Evolutionary conservation across 2,329 filamentous ascomycete genomes (phyloP).

Genomic region (Monosporascus sp.): DNA sequence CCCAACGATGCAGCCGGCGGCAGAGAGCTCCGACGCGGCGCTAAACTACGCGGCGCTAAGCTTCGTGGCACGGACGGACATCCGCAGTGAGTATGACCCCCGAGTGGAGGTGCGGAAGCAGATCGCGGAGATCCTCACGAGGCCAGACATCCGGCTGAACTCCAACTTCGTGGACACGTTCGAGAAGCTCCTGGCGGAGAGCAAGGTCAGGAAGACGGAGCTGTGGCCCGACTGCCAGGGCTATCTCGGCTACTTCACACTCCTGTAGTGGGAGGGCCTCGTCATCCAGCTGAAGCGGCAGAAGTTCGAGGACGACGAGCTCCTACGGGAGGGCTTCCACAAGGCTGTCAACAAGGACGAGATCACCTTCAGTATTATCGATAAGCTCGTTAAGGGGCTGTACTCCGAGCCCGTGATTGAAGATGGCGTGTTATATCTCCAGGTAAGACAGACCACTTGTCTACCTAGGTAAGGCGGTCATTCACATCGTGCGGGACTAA

Average conservation of each 20-base stretch:
- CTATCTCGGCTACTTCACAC: slow-evolving; percentile 34
- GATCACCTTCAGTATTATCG: slow-evolving; percentile 41
- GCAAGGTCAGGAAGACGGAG: slow-evolving; percentile 22
- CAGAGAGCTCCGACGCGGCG: slow-evolving; percentile 15
- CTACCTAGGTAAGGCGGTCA: neutral
- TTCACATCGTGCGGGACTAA: neutral
- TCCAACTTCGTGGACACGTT: slow-evolving; percentile 42
- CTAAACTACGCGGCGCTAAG: slow-evolving; percentile 40
- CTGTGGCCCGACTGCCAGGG: slow-evolving; percentile 37
- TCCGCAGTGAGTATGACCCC: slow-evolving; percentile 38
- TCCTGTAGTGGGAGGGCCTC: slow-evolving; percentile 41
- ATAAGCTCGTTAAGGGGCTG: slow-evolving; percentile 32
- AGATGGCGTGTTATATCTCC: slow-evolving; percentile 44
- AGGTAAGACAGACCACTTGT: slow-evolving; percentile 26
- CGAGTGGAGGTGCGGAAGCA: slow-evolving; percentile 34
- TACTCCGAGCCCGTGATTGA: slow-evolving; percentile 45
- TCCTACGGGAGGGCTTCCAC: slow-evolving; percentile 42
- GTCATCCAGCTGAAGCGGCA: slow-evolving; percentile 33
- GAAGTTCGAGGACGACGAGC: slow-evolving; percentile 43
- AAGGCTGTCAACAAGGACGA: slow-evolving; percentile 39
- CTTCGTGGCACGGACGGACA: slow-evolving; percentile 31
- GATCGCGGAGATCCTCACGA: slow-evolving; percentile 29
- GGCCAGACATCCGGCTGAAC: slow-evolving; percentile 37
- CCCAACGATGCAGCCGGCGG: slow-evolving; percentile 38
- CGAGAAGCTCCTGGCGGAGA: slow-evolving; percentile 31